Evolutionary conservation across 805 yeast genomes (phyloP), one percentile per base, ranked within the genome.

Genomic region (Schizosaccharomyces octosporus): DNA sequence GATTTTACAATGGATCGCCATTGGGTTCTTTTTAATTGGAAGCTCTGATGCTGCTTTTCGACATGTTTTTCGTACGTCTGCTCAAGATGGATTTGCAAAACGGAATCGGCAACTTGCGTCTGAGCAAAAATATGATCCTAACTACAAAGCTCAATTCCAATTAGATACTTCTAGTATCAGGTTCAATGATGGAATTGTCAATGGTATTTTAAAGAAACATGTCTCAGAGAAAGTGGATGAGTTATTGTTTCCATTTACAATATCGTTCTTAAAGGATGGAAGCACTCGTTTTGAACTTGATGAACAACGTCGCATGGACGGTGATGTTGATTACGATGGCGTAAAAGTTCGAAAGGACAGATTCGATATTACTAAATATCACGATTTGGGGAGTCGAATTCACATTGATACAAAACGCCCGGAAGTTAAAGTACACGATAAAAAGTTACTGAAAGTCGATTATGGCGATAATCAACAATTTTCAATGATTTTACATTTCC

Each of bases 51-150:
- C 27, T 17, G 51, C 51, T 19, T 45, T 45, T 17, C 51, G 51
- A 45, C 51, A 51, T 24, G 15, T 7, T 24, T 51, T 51, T 29
- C 21, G 27, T 19, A 51, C 57, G 4, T 21, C 57, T 21, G 31
- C 31, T 3, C 60, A 57, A 41, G 43, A 27, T 19, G 39, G 42
- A 15, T 57, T 57, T 57, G 43, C 48, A 11, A 31, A 21, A 27
- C 31, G 60, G 15, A 85, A 87, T 67, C 73, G 87, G 61, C 79
- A 78, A 61, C 85, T 77, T 68, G 84, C 86, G 1, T 62, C 67
- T 1, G 68, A 72, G 55, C 72, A 76, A 15, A 61, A 64, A 5
- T 65, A 66, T 29, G 67, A 65, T 0, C 62, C 61, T 0, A 60
- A 62, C 19, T 72, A 71, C 62, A 69, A 67, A 29, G 67, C 76